Base-by-base conservation (phyloP, 2,329 filamentous ascomycete genomes). In the Botrytis byssoidea region DNA sequence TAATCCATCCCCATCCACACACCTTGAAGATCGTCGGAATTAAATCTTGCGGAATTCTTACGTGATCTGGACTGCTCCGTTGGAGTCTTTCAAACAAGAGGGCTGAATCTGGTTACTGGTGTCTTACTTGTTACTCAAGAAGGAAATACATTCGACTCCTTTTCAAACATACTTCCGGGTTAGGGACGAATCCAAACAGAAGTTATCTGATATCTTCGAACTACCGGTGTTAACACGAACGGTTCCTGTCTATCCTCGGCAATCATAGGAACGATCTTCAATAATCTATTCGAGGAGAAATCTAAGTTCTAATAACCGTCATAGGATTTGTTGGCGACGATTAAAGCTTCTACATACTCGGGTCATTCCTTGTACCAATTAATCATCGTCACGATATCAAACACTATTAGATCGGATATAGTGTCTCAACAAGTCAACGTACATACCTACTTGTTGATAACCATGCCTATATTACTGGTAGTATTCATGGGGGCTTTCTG, bases 11-110 rank as follows among this genome's bases (percentile, higher is more conserved):
- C 37, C 40, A 29, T 64, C 40, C 14, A 12, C 40, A 37, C 32
- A 51, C 32, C 44, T 67, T 37, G 32, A 67, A 51, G 44, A 67
- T 67, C 32, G 44, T 40, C 35, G 37, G 37, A 40, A 40, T 0
- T 3, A 63, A 63, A 63, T 40, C 22, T 37, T 32, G 42, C 63
- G 64, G 22, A 67, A 51, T 67, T 51, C n/a, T 64, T 67, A 67
- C 46, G 65, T 67, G 65, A 55, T 67, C 12, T 51, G 61, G 40
- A 64, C 25, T 64, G 42, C 61, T 44, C 37, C n/a, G 61, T 32
- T 18, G 14, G 35, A 35, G 10, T 61, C 35, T 25, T 61, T 40
- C 59, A 25, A 35, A 61, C 35, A 6, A 22, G 35, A 37, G 12
- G 14, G 35, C 59, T 40, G 22, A 46, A 65, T 65, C n/a, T 4